Evolutionary conservation across 2,329 filamentous ascomycete genomes (phyloP), one percentile per base, ranked within the genome.

Genomic region (Cryphonectria parasitica): DNA sequence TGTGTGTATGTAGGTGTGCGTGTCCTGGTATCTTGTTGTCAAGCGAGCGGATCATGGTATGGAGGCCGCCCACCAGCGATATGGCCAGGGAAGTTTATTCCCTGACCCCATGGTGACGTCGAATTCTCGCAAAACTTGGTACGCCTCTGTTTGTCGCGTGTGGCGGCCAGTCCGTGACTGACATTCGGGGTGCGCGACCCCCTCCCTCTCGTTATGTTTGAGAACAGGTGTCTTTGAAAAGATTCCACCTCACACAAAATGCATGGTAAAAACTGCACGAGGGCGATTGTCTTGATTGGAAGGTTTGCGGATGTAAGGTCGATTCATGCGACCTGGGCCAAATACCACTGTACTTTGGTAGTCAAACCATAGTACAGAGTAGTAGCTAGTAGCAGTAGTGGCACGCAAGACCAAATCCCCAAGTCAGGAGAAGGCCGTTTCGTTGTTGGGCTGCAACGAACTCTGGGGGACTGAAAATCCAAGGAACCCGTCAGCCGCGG

Each of bases 401-500:
- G 34, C 6, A 34, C 34, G 34, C 34, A 34, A 34, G 34, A 4
- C 34, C 34, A 34, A 34, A 34, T 1, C 54, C 28, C 54, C 25
- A 31, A 8, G 28, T 31, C 54, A 58, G 28, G 54, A 58, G 54
- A 56, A 31, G 17, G 19, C 43, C 19, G 19, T 8, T 8, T 22
- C 45, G 54, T 19, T 31, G 28, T 58, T 34, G 54, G 54, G 54
- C 54, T 58, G 28, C 54, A 31, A 58, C 8, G 25, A 58, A 7
- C 54, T 34, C 28, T 8, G 11, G 54, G 54, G 52, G 54, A 58
- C 25, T 15, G 54, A n/a, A 31, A 58, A 31, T 34, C 54, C 54
- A 58, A 31, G 25, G 54, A 58, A 31, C 25, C 54, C 54, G 54
- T 58, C 54, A 58, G 54, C 54, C 54, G 54, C 54, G 54, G 54